Conservation (phyloP, 2,329 filamentous ascomycete genomes). For the Talaromyces sp. region DNA sequence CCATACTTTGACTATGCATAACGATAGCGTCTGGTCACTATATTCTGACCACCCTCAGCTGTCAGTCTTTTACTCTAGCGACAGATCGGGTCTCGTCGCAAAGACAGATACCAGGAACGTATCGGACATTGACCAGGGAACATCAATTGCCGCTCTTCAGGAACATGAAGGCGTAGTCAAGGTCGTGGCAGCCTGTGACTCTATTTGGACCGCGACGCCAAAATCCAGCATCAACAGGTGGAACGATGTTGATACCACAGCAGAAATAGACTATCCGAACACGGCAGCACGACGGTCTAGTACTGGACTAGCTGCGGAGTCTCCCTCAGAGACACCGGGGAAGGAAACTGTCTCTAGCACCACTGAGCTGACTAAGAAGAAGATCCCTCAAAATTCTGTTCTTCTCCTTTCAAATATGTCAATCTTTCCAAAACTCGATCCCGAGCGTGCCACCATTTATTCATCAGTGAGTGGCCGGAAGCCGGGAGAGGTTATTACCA, state of each 20-base stretch:
- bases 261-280: slow-evolving; percentile 57
- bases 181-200: slow-evolving; percentile 62
- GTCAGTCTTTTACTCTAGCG: slow-evolving; percentile 89
- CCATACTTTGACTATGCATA: slow-evolving; percentile 98
- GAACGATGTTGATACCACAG: slow-evolving; percentile 77
- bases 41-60: slow-evolving; percentile 84
- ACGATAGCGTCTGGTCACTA: slow-evolving; percentile 94
- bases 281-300: slow-evolving; percentile 51
- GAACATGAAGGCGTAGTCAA: slow-evolving; percentile 73
- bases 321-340: slow-evolving; percentile 30
- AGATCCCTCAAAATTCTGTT: slow-evolving; percentile 73
- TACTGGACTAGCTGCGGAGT: slow-evolving; percentile 49
- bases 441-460: slow-evolving; percentile 55
- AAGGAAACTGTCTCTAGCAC: slow-evolving; percentile 31
- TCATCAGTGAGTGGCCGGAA: slow-evolving; percentile 53
- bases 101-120: slow-evolving; percentile 86
- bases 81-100: slow-evolving; percentile 87
- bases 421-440: slow-evolving; percentile 62
- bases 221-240: slow-evolving; percentile 91
- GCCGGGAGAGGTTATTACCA: slow-evolving; percentile 54
- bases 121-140: slow-evolving; percentile 76
- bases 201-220: slow-evolving; percentile 86
- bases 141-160: slow-evolving; percentile 86
- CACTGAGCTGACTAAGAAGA: slow-evolving; percentile 44
- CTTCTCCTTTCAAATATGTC: slow-evolving; percentile 82